These are phyloP conservation scores for Termitomyces sp. DNA, from an alignment of 768 basidiomycete genomes.

Conservation along the genomic window DNA sequence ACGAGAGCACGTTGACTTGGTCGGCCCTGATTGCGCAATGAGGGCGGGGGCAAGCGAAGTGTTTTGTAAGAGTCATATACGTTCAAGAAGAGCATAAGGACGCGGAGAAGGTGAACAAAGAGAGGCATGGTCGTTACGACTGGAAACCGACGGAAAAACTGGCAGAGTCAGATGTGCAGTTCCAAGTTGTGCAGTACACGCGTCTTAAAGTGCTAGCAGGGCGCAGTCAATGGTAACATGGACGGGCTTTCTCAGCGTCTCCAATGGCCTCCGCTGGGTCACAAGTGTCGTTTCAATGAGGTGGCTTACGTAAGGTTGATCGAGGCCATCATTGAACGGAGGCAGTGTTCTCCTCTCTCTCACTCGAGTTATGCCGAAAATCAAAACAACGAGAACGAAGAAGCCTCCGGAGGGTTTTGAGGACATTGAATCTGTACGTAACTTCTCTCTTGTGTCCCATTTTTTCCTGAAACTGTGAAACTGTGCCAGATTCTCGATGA, in stretches of 20 bases:
- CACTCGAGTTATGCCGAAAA: slow-evolving; percentile 77
- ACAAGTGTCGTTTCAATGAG: slow-evolving; percentile 13
- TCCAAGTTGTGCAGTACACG: slow-evolving; percentile 9
- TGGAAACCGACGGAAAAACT: neutral
- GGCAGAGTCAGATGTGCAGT: neutral
- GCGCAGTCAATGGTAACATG: slow-evolving; percentile 7
- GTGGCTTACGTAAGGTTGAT: slow-evolving; percentile 17
- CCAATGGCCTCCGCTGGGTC: slow-evolving; percentile 6
- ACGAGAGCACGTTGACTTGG: slow-evolving; percentile 66
- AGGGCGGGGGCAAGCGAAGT: slow-evolving; percentile 62
- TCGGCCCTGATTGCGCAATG: slow-evolving; percentile 50
- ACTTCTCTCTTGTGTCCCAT: neutral
- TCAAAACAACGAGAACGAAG: slow-evolving; percentile 90
- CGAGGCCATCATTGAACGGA: slow-evolving; percentile 8
- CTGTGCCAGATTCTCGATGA: slow-evolving; percentile 83
- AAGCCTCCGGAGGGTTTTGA: slow-evolving; percentile 94
- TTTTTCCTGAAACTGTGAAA: slow-evolving; percentile 9
- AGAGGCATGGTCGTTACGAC: slow-evolving; percentile 50
- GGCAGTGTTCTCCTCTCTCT: neutral
- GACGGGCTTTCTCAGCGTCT: slow-evolving; percentile 12
- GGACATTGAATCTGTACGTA: slow-evolving; percentile 77
- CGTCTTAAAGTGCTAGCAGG: slow-evolving; percentile 10
- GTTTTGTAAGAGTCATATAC: slow-evolving; percentile 85
- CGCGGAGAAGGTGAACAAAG: slow-evolving; percentile 64
- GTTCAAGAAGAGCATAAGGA: slow-evolving; percentile 73